Conservation (phyloP, 116 monocot species). For the Cymodocea nodosa region DNA sequence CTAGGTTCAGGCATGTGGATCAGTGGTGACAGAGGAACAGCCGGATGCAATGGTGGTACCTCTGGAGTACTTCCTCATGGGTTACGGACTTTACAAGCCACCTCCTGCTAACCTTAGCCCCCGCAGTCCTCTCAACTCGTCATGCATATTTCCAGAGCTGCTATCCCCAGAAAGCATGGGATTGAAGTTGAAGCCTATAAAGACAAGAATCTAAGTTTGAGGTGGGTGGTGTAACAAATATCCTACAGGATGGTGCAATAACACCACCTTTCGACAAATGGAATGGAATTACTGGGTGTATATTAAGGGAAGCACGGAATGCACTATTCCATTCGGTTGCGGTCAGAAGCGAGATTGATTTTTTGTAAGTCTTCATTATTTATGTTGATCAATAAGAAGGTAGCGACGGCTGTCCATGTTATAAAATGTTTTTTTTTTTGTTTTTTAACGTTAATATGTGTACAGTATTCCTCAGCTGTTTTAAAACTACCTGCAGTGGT, state of each 20-base stretch:
- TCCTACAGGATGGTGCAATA: background rate
- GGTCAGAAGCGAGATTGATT: background rate
- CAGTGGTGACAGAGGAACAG: constrained; percentile 32
- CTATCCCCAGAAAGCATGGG: constrained; percentile 46
- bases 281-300: background rate
- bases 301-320: background rate
- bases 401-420: background rate
- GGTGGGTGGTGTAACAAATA: background rate
- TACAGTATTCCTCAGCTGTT: no score
- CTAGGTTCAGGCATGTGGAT: constrained; percentile 36
- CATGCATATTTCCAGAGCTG: constrained; percentile 24
- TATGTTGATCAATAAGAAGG: background rate
- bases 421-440: no score
- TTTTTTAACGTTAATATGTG: no score
- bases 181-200: constrained; percentile 35
- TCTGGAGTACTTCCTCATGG: constrained; percentile 32
- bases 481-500: no score
- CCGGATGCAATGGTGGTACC: constrained; percentile 31
- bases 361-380: constrained; percentile 1
- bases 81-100: constrained; percentile 22
- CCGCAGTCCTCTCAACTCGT: constrained; percentile 14
- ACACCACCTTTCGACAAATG: background rate
- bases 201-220: constrained; percentile 18
- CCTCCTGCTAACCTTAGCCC: constrained; percentile 8
- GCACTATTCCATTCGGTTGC: background rate